Evolutionary conservation across 768 basidiomycete genomes (phyloP).

Genomic region (Vararia minispora): DNA sequence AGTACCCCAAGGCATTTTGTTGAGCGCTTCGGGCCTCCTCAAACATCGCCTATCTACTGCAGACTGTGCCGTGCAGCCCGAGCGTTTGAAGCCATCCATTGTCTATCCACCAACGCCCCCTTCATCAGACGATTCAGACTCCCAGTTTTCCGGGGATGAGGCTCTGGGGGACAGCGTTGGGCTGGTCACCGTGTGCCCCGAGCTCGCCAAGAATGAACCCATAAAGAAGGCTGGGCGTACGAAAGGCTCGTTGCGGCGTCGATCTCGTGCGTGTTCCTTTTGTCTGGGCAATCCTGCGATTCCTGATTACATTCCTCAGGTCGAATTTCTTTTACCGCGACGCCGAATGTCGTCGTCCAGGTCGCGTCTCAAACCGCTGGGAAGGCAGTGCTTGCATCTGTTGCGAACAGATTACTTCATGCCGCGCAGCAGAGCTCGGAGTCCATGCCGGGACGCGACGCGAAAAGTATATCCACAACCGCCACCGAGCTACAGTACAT

Average conservation of each 20-base stretch:
- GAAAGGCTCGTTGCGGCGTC: no score
- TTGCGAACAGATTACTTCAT: constrained; percentile 9
- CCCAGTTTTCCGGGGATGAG: constrained; percentile 53
- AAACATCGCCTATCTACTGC: constrained; percentile 12
- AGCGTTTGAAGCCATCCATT: constrained; percentile 31
- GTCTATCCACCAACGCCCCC: constrained; percentile 75
- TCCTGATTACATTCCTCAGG: no score
- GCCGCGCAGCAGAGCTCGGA: neutral
- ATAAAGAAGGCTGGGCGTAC: no score
- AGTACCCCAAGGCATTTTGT: constrained; percentile 8
- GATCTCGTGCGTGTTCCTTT: no score
- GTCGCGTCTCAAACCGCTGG: constrained; percentile 12
- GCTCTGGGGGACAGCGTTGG: no score
- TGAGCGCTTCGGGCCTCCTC: constrained; percentile 3
- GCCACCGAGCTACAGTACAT: constrained; percentile 34
- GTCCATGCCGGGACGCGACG: no score
- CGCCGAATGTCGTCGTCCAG: constrained; percentile 8
- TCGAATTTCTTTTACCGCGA: no score
- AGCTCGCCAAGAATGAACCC: no score
- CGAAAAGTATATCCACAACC: no score
- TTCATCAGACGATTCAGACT: constrained; percentile 57
- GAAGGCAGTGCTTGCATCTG: constrained; percentile 12
- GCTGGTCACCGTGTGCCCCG: no score
- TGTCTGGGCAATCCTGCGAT: no score
- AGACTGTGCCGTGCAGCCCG: constrained; percentile 2